A percentile compares a stretch with the other conserved stretches of the same genome.
Conservation (phyloP, 768 basidiomycete species). For the Fomitopsis serialis region DNA sequence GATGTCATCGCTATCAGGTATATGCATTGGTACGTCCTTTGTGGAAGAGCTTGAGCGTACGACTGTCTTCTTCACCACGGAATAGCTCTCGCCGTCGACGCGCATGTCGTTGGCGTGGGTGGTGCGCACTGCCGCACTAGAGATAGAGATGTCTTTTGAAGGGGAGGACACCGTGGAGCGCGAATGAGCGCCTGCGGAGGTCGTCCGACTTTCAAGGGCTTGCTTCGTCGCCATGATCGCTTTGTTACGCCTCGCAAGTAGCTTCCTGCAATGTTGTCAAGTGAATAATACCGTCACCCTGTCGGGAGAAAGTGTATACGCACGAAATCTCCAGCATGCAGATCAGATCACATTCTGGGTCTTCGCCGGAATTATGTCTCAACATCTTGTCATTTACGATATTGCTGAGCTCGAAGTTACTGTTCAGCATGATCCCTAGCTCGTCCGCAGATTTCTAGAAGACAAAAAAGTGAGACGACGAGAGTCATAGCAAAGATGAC, state of each 20-base stretch:
- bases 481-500: not conserved
- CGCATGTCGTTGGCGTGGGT: not conserved
- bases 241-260: not conserved
- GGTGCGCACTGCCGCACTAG: not conserved
- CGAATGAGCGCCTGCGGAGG: not conserved
- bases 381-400: not conserved
- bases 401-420: not conserved
- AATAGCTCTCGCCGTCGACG: not conserved
- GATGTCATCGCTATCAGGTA: constrained; percentile 2
- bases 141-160: not conserved
- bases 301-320: not conserved
- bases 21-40: not conserved
- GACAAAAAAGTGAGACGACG: not conserved
- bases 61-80: not conserved
- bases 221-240: not conserved
- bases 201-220: not conserved
- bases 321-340: not conserved
- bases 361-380: not conserved
- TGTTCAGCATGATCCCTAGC: not conserved
- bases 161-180: not conserved
- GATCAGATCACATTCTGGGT: not conserved
- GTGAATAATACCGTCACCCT: not conserved
- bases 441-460: not conserved
- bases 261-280: not conserved
- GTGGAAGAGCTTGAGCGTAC: not conserved